These are phyloP conservation scores for Coniochaeta hoffmannii DNA, from an alignment of 2,329 filamentous ascomycete species.

Conservation along the genomic window DNA sequence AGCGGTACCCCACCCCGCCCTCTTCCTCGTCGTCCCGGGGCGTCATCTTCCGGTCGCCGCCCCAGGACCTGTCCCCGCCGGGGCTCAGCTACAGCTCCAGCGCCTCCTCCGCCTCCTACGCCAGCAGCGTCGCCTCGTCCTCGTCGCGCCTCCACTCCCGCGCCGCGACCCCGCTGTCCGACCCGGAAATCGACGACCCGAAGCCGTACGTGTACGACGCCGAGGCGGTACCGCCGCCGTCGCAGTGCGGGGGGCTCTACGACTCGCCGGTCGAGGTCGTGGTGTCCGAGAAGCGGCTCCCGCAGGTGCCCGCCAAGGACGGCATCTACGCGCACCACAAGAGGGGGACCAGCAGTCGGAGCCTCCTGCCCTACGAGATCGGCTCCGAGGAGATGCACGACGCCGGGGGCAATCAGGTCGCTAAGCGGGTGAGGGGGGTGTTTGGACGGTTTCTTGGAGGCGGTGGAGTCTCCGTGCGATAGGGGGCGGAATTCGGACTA, in stretches of 20 bases:
- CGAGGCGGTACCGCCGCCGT: slow-evolving; percentile 20
- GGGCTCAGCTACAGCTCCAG: slow-evolving; percentile 32
- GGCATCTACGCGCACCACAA: slow-evolving; percentile 18
- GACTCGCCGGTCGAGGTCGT: slow-evolving; percentile 42
- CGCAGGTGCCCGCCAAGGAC: slow-evolving; percentile 28
- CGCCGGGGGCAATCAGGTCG: slow-evolving; percentile 33
- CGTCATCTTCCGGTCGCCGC: slow-evolving; percentile 31
- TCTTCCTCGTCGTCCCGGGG: slow-evolving; percentile 37
- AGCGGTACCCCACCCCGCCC: slow-evolving; percentile 38
- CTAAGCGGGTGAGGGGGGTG: slow-evolving; percentile 39
- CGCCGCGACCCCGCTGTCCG: slow-evolving; percentile 43
- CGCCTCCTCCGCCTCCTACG: slow-evolving; percentile 43
- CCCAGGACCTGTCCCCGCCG: slow-evolving; percentile 33
- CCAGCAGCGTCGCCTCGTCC: slow-evolving; percentile 25
- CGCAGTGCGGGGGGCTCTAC: slow-evolving; percentile 33
- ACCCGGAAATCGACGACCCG: slow-evolving; percentile 23
- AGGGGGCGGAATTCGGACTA: not conserved
- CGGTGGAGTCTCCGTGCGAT: slow-evolving; percentile 11
- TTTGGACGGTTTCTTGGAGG: slow-evolving; percentile 46
- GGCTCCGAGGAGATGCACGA: slow-evolving; percentile 44
- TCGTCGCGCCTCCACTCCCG: slow-evolving; percentile 29
- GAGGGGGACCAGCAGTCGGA: slow-evolving; percentile 12
- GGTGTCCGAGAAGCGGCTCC: slow-evolving; percentile 20
- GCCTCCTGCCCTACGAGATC: slow-evolving; percentile 48
- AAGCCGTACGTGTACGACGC: slow-evolving; percentile 25